phyloP scores from a whole-genome alignment of 78 protist genomes.

The Tieghemostelium lacteum region DNA sequence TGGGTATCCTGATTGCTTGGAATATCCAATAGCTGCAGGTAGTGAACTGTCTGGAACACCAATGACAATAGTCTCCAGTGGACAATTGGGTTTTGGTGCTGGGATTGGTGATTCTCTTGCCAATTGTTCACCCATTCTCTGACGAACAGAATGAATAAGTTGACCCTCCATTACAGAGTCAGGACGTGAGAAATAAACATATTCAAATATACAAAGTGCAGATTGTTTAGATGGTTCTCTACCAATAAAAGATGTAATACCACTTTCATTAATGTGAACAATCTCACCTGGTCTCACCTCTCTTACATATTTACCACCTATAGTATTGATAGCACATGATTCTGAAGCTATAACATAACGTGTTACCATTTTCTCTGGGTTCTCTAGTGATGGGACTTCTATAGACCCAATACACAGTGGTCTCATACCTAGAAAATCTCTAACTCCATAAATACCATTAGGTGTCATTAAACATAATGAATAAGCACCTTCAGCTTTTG shows the following conservation, averaged over 20 bases:
- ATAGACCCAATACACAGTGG: slow-evolving; percentile 73
- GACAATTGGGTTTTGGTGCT: neutral
- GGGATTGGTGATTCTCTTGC: slow-evolving; percentile 74
- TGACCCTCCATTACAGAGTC: slow-evolving; percentile 78
- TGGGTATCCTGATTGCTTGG: slow-evolving; percentile 57
- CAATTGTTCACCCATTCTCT: slow-evolving; percentile 78
- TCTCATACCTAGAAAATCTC: slow-evolving; percentile 70
- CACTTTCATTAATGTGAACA: slow-evolving; percentile 68
- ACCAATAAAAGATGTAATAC: slow-evolving; percentile 64
- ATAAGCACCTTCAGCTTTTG: slow-evolving; percentile 78
- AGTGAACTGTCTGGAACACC: slow-evolving; percentile 83
- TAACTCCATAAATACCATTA: slow-evolving; percentile 62
- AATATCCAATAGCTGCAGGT: slow-evolving; percentile 84
- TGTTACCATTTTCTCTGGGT: slow-evolving; percentile 8
- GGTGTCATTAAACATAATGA: slow-evolving; percentile 73
- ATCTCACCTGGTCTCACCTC: slow-evolving; percentile 83
- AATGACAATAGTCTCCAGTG: slow-evolving; percentile 47
- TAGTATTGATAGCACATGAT: slow-evolving; percentile 71
- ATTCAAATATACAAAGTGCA: slow-evolving; percentile 79
- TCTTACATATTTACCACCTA: slow-evolving; percentile 74
- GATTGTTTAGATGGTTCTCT: slow-evolving; percentile 26
- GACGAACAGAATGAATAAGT: slow-evolving; percentile 70
- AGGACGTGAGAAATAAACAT: slow-evolving; percentile 82
- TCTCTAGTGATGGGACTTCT: slow-evolving; percentile 19
- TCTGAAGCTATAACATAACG: slow-evolving; percentile 78